phyloP scores from a whole-genome alignment of 2,329 filamentous ascomycete species.

The Phialocephala sp. region DNA sequence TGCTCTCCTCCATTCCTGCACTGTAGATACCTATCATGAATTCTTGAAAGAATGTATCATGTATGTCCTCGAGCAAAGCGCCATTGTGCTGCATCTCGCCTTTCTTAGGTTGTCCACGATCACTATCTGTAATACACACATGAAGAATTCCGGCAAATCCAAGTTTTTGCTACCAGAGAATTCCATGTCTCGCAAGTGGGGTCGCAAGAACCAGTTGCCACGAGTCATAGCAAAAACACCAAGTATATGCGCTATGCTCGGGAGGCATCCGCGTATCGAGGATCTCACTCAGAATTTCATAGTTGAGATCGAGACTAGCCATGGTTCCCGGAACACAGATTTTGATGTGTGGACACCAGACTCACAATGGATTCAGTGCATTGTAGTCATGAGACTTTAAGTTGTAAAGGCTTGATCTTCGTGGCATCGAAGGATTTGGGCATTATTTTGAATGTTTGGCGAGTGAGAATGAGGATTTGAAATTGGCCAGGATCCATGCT shows the following conservation, averaged over 20 bases:
- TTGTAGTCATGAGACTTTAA: slow-evolving; percentile 2
- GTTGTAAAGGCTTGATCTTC: slow-evolving; percentile 9
- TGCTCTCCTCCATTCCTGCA: not conserved
- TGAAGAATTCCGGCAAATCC: not conserved
- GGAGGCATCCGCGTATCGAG: not conserved
- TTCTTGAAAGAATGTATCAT: not conserved
- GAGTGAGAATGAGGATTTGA: slow-evolving; percentile 4
- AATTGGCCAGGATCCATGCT: slow-evolving; percentile 11
- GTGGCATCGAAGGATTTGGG: slow-evolving; percentile 11
- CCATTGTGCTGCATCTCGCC: slow-evolving; percentile 2
- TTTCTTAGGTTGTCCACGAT: slow-evolving; percentile 4
- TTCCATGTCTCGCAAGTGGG: slow-evolving; percentile 1
- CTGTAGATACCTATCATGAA: not conserved
- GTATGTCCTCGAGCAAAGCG: slow-evolving; percentile 2
- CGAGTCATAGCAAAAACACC: not conserved
- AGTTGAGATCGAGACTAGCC: not conserved
- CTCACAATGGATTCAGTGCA: not conserved
- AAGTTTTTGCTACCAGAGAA: not conserved
- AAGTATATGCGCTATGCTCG: not conserved
- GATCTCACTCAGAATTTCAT: slow-evolving; percentile 12
- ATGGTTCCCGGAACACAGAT: not conserved
- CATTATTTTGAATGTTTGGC: not conserved
- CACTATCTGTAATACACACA: slow-evolving; percentile 3
- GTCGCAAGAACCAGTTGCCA: slow-evolving; percentile 3
- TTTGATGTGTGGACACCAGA: not conserved